Conservation (phyloP, 805 yeast species). For the Dipodascus albidus region DNA sequence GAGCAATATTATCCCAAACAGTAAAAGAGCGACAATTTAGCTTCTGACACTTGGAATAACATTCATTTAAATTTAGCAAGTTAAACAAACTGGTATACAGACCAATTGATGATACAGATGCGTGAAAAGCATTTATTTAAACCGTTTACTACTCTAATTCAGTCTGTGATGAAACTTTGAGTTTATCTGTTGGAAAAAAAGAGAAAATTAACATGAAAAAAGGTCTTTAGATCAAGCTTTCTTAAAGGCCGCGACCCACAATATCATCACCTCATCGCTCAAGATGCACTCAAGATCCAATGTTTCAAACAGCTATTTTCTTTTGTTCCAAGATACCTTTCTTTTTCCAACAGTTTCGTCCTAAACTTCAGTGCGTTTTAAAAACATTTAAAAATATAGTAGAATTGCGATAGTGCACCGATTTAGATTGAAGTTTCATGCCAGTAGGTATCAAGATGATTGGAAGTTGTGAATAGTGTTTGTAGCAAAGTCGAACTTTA, state of each 20-base stretch:
- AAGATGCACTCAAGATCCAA: neutral
- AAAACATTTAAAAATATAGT: neutral
- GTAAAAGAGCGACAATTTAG: too few species aligned
- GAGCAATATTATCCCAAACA: too few species aligned
- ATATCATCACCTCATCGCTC: too few species aligned
- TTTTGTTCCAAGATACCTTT: neutral
- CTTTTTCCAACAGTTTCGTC: neutral
- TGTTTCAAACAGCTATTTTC: neutral
- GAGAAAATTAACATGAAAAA: too few species aligned
- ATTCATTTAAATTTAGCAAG: too few species aligned
- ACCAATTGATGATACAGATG: too few species aligned
- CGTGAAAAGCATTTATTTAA: too few species aligned
- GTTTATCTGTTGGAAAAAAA: too few species aligned
- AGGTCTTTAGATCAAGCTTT: neutral
- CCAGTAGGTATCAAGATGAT: neutral
- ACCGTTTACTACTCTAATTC: too few species aligned
- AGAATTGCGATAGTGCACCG: neutral
- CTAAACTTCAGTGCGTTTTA: constrained; percentile 1
- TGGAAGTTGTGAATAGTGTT: neutral
- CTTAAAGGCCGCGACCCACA: neutral
- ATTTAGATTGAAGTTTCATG: neutral
- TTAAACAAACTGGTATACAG: too few species aligned
- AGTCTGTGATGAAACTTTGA: neutral
- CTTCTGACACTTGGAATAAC: too few species aligned
- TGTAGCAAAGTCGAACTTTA: neutral